Base-by-base conservation (phyloP, 192 early-diverging fungal species). In the Umbelopsis isabellina region DNA sequence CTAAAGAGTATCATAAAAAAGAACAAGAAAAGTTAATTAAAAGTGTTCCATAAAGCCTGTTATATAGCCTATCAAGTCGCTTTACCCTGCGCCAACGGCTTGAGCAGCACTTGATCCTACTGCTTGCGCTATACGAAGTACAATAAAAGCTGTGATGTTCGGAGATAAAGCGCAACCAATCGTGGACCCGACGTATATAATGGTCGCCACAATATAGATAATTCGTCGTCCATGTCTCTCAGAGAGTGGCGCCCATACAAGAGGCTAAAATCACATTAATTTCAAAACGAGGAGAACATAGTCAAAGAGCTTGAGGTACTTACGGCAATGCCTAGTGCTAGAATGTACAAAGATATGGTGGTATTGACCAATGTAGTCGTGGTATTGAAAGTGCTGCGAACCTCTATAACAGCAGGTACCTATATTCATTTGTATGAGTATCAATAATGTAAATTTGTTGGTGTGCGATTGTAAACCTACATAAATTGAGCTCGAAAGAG, bases 191-290 rank as follows among this genome's bases (percentile, higher is more conserved):
- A 80, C 68, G 69, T 80, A 80, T 20, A 80, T 35, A 4, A 70
- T 15, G 8, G 74, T 66, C 11, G 78, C 66, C 12, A 51, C 5
- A 45, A 80, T 55, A 18, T 80, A 80, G 4, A 80, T 55, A 20
- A 46, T 46, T 21, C 74, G 71, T 23, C 78, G 53, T n/a, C 78
- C 74, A 46, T 75, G 51, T 11, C 71, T 48, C 46, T 80, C 78
- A 1, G 78, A 80, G 27, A 80, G 51, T 27, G 71, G 37, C 9
- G 78, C 78, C 78, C 78, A 80, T 27, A 71, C 37, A 37, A 80
- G 49, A n/a, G 78, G 78, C 78, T 80, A 50, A n/a, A 25, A 25
- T 52, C 4, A n/a, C 46, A 20, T 21, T 48, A 45, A 52, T 9
- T 35, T n/a, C 25, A 21, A 46, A 9, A 23, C 46, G 15, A 66